Conservation (phyloP, 164 flowering plant species). For the Hamamelis virginiana region DNA sequence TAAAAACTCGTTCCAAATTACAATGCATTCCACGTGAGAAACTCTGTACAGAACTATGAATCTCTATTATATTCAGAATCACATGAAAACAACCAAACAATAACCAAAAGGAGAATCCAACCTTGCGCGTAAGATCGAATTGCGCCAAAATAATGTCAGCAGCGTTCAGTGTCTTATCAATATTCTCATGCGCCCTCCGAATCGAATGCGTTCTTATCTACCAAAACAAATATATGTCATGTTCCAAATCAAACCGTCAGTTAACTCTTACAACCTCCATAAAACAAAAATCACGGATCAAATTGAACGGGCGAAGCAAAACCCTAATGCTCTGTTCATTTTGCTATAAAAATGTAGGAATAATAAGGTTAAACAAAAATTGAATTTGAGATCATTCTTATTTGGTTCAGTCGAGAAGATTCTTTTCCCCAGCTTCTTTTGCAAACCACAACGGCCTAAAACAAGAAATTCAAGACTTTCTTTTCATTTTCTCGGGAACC, state of each 20-base stretch:
- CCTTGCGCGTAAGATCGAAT: slow-evolving; percentile 86
- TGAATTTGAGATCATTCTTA: too few relatives aligned
- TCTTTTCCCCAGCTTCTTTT: too few relatives aligned
- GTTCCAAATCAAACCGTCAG: not conserved
- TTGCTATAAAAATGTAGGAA: too few relatives aligned
- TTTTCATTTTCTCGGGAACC: slow-evolving; percentile 4
- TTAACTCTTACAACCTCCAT: not conserved
- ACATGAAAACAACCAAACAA: not conserved
- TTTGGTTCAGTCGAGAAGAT: too few relatives aligned
- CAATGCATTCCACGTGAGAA: too few relatives aligned
- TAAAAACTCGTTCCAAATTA: too few relatives aligned
- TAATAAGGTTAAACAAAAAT: too few relatives aligned
- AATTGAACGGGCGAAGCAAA: not conserved
- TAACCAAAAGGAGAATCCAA: slow-evolving; percentile 13
- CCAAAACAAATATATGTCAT: not conserved
- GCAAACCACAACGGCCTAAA: too few relatives aligned
- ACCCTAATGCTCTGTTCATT: not conserved
- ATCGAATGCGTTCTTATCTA: slow-evolving; percentile 90
- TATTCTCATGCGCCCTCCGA: slow-evolving; percentile 88
- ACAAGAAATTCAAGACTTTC: not conserved
- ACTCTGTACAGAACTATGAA: too few relatives aligned
- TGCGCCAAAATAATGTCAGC: slow-evolving; percentile 81
- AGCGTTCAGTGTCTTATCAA: slow-evolving; percentile 87
- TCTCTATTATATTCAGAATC: not conserved
- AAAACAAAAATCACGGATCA: not conserved